Evolutionary conservation across 495 filamentous ascomycete genomes (phyloP), one percentile per base, ranked within the genome.

Genomic region (Choiromyces venosus): DNA sequence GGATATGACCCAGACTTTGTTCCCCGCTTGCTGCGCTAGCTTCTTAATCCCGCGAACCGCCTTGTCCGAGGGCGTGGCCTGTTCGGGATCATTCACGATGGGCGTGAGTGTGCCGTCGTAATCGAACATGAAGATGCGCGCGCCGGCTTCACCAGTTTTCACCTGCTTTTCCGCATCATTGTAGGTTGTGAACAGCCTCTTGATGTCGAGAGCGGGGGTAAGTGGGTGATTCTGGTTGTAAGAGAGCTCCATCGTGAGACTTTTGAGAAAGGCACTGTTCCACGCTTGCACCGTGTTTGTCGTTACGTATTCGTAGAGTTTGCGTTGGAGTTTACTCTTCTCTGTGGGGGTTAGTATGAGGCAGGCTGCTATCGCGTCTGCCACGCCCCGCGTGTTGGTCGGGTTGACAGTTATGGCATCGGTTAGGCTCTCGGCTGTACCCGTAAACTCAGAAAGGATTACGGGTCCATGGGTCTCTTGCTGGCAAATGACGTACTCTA

Each of bases 81-180:
- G 88, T 73, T 89, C 87, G 1, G 95, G 96, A 75, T 97, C 92
- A 71, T 89, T 88, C 37, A 98, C 94, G 76, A 99, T 97, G 1
- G 93, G 93, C 0, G 96, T 97, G n/a, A 99, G 88, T 0, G 95
- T 99, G 66, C 95, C 95, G 82, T 99, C 95, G 80, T 98, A 99
- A 84, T 99, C 95, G 78, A 97, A 97, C 91, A 99, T 93, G 83
- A 98, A 96, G 2, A 99, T 84, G 39, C 94, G 89, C 83, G 89
- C 90, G 37, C 75, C 74, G 25, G 18, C 25, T 33, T 16, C 25
- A 14, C 25, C 52, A 0, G 25, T 61, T 68, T 84, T 85, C 12
- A 69, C 69, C 36, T 78, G 68, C n/a, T 67, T 67, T 61, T 83
- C 83, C 25, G 92, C 87, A 65, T 87, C 84, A 73, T 88, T 87